Evolutionary conservation across 495 filamentous ascomycete genomes (phyloP).

Genomic region (Saxophila tyrrhenica): DNA sequence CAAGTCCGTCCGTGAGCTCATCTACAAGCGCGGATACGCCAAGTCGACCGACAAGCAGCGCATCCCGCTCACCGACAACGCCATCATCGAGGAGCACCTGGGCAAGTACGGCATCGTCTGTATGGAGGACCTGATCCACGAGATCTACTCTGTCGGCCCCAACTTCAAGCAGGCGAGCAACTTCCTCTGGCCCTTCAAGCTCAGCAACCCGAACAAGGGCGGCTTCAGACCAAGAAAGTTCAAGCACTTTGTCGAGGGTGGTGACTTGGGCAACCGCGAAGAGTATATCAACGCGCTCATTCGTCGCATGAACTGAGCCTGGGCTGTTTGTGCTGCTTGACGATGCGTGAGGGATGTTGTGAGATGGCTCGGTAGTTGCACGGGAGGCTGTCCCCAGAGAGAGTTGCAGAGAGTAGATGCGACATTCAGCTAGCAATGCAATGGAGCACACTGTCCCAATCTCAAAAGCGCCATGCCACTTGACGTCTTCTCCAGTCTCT

Average conservation of each 20-base stretch:
- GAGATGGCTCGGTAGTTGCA: too few species aligned
- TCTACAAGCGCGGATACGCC: constrained; percentile 99
- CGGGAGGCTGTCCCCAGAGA: too few species aligned
- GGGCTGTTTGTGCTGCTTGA: not conserved
- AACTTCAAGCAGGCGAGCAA: constrained; percentile 99
- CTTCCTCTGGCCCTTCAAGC: constrained; percentile 99
- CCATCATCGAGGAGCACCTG: constrained; percentile 88
- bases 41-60: constrained; percentile 89
- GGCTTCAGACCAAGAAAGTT: constrained; percentile 95
- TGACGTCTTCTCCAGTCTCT: too few species aligned
- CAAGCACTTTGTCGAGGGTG: constrained; percentile 98
- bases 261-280: constrained; percentile 95
- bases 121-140: constrained; percentile 98
- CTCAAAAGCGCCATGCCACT: too few species aligned
- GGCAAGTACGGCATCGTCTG: constrained; percentile 99
- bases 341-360: too few species aligned
- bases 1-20: constrained; percentile 94
- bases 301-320: constrained; percentile 90
- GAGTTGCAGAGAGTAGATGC: too few species aligned
- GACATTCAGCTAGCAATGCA: too few species aligned
- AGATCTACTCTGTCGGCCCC: constrained; percentile 96
- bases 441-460: too few species aligned
- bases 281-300: constrained; percentile 96
- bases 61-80: constrained; percentile 91
- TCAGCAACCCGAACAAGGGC: constrained; percentile 87